These are phyloP conservation scores for Trichoderma parareesei DNA, from an alignment of 495 filamentous ascomycete genomes.

Conservation along the genomic window DNA sequence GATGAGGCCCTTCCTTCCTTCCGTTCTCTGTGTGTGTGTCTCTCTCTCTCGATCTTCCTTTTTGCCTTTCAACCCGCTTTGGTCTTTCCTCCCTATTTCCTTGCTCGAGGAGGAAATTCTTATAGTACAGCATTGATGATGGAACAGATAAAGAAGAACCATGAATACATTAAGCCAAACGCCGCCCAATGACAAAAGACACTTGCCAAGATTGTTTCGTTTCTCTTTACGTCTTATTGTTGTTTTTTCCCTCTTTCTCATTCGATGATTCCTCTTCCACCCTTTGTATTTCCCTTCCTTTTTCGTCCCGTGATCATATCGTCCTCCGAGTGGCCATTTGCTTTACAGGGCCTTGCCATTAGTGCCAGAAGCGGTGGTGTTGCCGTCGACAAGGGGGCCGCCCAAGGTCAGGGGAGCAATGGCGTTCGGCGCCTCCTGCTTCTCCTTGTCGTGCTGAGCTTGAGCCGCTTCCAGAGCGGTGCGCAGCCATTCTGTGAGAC, in stretches of 20 bases:
- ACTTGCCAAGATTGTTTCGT: not conserved
- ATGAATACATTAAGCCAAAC: not conserved
- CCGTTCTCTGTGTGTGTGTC: too few species aligned
- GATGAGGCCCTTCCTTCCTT: too few species aligned
- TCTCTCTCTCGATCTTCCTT: not conserved
- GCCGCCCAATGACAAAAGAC: conserved; percentile 6
- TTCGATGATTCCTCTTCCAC: not conserved
- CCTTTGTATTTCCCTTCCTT: not conserved
- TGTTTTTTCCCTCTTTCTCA: not conserved
- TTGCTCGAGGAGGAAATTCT: not conserved
- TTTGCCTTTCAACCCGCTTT: not conserved
- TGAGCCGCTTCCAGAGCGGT: conserved; percentile 21
- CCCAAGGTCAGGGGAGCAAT: not conserved
- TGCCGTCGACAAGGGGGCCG: not conserved
- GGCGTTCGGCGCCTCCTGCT: not conserved
- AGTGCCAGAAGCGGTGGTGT: not conserved
- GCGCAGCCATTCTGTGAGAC: conserved; percentile 50
- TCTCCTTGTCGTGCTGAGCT: not conserved
- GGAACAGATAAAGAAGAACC: not conserved
- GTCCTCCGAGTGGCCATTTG: not conserved
- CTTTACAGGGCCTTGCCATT: not conserved
- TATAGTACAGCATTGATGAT: conserved; percentile 2
- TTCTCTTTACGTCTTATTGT: conserved; percentile 8
- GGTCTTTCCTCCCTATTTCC: not conserved
- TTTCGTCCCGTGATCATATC: not conserved